These are phyloP conservation scores for Aspergillus haitiensis DNA, from an alignment of 495 filamentous ascomycete species.

Conservation along the genomic window DNA sequence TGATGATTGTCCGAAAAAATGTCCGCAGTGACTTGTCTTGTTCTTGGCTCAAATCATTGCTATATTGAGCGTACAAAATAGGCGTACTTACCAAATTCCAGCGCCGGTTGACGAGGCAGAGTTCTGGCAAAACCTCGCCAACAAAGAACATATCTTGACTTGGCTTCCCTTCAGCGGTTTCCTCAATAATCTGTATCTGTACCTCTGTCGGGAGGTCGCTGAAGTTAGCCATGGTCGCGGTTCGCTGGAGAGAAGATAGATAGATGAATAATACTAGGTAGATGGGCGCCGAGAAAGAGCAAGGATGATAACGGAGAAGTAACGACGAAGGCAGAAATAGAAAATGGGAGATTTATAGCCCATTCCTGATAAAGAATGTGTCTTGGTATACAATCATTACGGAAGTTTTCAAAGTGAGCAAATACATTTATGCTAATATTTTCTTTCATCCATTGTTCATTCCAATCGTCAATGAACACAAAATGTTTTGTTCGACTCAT, in stretches of 20 bases:
- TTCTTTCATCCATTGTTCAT: too few relatives aligned
- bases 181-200: background rate
- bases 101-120: background rate
- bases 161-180: background rate
- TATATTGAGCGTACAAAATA: background rate
- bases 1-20: slow-evolving; percentile 7
- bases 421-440: too few relatives aligned
- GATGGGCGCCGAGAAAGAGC: background rate
- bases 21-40: background rate
- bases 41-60: background rate
- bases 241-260: background rate
- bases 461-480: too few relatives aligned
- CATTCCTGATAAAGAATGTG: too few relatives aligned
- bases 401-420: too few relatives aligned
- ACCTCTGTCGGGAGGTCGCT: background rate
- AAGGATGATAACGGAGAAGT: background rate
- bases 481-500: too few relatives aligned
- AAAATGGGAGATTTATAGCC: too few relatives aligned
- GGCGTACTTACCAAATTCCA: background rate
- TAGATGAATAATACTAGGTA: background rate
- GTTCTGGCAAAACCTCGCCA: background rate
- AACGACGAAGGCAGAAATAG: background rate
- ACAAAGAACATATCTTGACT: background rate
- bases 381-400: too few relatives aligned
- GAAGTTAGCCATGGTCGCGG: background rate